Evolutionary conservation across 345 rosid genomes (phyloP).

Genomic region (Rhizophora apiculata): DNA sequence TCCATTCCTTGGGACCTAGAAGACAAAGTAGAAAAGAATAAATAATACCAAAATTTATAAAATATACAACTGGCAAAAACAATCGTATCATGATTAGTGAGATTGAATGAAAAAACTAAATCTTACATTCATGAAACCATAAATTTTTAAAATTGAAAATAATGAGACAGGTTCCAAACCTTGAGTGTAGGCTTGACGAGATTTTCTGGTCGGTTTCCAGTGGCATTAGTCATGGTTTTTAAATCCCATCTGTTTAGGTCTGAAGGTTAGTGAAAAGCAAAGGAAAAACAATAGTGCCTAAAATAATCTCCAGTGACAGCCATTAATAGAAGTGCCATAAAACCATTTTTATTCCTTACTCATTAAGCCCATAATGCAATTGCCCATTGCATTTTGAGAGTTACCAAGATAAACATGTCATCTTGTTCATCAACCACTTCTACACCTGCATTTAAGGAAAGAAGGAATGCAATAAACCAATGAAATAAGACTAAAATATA

Average conservation of each 20-base stretch:
- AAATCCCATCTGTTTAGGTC: slow-evolving; percentile 39
- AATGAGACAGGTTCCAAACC: slow-evolving; percentile 32
- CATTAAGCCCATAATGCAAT: slow-evolving; percentile 82
- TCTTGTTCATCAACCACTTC: too few relatives aligned
- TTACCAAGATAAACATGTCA: slow-evolving; percentile 5
- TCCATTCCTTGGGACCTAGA: neutral
- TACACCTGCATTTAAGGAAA: too few relatives aligned
- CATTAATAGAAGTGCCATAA: too few relatives aligned
- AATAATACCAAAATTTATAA: neutral
- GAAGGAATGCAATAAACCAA: too few relatives aligned
- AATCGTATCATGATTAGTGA: too few relatives aligned
- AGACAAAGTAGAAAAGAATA: neutral
- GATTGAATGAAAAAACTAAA: too few relatives aligned
- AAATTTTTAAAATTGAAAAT: too few relatives aligned
- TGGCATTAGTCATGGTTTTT: slow-evolving; percentile 85
- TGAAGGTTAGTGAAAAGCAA: too few relatives aligned
- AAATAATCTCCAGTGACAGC: too few relatives aligned
- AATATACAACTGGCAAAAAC: too few relatives aligned
- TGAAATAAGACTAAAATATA: too few relatives aligned
- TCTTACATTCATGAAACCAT: neutral
- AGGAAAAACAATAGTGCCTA: too few relatives aligned
- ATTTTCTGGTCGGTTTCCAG: slow-evolving; percentile 74
- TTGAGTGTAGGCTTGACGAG: slow-evolving; percentile 82
- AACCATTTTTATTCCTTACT: slow-evolving; percentile 8
- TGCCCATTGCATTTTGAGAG: slow-evolving; percentile 96